These are phyloP conservation scores for Capsicum pubescens DNA, from an alignment of 257 asterid species.

Conservation along the genomic window DNA sequence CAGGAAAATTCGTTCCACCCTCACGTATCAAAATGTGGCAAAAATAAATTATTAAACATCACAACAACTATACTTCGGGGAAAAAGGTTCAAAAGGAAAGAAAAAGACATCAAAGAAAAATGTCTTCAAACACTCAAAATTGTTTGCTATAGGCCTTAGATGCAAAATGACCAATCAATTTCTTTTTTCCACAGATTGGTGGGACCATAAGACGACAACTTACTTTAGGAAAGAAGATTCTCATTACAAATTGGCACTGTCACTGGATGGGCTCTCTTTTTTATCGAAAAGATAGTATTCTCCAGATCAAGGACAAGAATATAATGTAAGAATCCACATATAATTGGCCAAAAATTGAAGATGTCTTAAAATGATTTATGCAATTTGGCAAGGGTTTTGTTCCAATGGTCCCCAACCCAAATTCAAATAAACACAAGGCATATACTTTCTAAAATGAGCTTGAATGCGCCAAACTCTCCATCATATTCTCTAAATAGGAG, in stretches of 20 bases:
- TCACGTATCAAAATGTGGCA: not conserved
- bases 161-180: slow-evolving; percentile 11
- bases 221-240: slow-evolving; percentile 18
- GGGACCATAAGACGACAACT: not conserved
- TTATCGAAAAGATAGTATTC: not conserved
- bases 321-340: slow-evolving; percentile 14
- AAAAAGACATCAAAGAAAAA: not conserved
- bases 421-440: slow-evolving; percentile 4
- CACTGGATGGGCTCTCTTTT: not conserved
- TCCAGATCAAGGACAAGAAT: not conserved
- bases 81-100: slow-evolving; percentile 13
- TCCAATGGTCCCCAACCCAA: not conserved
- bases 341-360: not conserved
- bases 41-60: slow-evolving; percentile 2
- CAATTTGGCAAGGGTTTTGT: slow-evolving; percentile 14
- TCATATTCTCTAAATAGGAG: not conserved
- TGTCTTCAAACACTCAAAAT: slow-evolving; percentile 24
- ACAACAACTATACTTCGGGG: slow-evolving; percentile 17
- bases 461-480: slow-evolving; percentile 11
- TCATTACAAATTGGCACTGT: slow-evolving; percentile 1
- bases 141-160: not conserved
- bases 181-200: slow-evolving; percentile 22
- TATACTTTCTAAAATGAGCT: not conserved
- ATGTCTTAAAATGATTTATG: not conserved
- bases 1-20: not conserved